Conservation (phyloP, 257 asterid species). For the Plantago ovata region DNA sequence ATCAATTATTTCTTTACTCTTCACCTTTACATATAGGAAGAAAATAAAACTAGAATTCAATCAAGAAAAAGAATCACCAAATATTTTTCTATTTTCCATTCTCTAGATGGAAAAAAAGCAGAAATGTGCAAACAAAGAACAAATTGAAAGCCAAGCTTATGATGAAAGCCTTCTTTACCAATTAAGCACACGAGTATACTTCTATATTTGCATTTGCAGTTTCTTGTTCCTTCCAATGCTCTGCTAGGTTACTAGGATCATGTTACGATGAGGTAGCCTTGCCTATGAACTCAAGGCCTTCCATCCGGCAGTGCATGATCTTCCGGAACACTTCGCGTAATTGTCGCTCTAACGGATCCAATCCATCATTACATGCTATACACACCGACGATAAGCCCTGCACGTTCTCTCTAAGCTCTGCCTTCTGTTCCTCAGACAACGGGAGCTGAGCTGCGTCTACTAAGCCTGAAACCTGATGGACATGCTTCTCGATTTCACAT, state of each 20-base stretch:
- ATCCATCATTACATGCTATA: conserved; percentile 46
- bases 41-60: background rate
- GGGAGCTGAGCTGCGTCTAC: conserved; percentile 72
- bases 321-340: conserved; percentile 66
- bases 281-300: conserved; percentile 70
- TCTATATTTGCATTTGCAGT: conserved; percentile 2
- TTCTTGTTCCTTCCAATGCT: conserved; percentile 13
- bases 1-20: no score
- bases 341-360: conserved; percentile 74
- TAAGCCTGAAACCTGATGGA: conserved; percentile 55
- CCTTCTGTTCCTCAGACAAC: conserved; percentile 48
- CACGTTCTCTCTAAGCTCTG: conserved; percentile 43
- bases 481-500: conserved; percentile 50
- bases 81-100: background rate
- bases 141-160: conserved; percentile 6
- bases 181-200: conserved; percentile 24
- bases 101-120: background rate
- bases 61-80: background rate
- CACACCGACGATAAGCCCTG: conserved; percentile 42
- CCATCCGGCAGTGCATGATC: conserved; percentile 62
- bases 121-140: background rate
- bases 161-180: conserved; percentile 19
- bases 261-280: conserved; percentile 33
- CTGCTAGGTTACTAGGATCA: conserved; percentile 10
- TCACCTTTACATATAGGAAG: background rate